Percentiles rank a stretch among this genome's conserved stretches.
Conservation (phyloP, 139 green algal genomes). For the Picochlorum sp. region DNA sequence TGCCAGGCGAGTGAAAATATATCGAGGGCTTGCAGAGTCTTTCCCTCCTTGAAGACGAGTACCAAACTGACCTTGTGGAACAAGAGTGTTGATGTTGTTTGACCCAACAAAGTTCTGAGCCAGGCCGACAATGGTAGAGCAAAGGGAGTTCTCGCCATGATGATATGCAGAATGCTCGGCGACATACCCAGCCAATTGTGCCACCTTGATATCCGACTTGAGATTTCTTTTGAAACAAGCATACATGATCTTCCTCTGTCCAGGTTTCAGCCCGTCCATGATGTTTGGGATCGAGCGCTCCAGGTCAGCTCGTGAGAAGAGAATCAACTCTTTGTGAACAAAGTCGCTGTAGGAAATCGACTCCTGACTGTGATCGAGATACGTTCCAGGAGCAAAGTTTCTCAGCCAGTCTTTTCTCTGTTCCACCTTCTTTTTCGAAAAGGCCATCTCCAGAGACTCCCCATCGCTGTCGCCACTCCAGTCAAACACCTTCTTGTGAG, state of each 20-base stretch:
- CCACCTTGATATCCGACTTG: slow-evolving; percentile 92
- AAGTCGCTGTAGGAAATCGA: slow-evolving; percentile 91
- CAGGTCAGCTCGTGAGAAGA: slow-evolving; percentile 88
- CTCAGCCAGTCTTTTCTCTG: slow-evolving; percentile 93
- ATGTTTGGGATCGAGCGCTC: slow-evolving; percentile 93
- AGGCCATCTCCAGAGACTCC: slow-evolving; percentile 89
- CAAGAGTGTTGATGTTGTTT: slow-evolving; percentile 98
- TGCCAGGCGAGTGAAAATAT: slow-evolving; percentile 94
- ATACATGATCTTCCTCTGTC: slow-evolving; percentile 98
- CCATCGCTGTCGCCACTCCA: slow-evolving; percentile 72
- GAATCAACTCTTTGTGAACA: slow-evolving; percentile 91
- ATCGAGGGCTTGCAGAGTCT: slow-evolving; percentile 85
- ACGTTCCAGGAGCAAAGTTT: slow-evolving; percentile 78
- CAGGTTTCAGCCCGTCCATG: slow-evolving; percentile 96
- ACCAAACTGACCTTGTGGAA: slow-evolving; percentile 77
- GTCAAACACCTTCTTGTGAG: slow-evolving; percentile 82
- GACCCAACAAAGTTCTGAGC: slow-evolving; percentile 92
- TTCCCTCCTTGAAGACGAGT: slow-evolving; percentile 91
- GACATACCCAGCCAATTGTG: slow-evolving; percentile 92
- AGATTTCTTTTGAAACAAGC: slow-evolving; percentile 96
- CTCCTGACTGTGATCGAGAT: slow-evolving; percentile 75
- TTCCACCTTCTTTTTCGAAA: slow-evolving; percentile 97
- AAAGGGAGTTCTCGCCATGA: slow-evolving; percentile 87
- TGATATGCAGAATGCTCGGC: slow-evolving; percentile 97
- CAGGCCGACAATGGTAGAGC: slow-evolving; percentile 79